These are phyloP conservation scores for Fusarium sambucinum DNA, from an alignment of 2,329 filamentous ascomycete species.

Conservation along the genomic window DNA sequence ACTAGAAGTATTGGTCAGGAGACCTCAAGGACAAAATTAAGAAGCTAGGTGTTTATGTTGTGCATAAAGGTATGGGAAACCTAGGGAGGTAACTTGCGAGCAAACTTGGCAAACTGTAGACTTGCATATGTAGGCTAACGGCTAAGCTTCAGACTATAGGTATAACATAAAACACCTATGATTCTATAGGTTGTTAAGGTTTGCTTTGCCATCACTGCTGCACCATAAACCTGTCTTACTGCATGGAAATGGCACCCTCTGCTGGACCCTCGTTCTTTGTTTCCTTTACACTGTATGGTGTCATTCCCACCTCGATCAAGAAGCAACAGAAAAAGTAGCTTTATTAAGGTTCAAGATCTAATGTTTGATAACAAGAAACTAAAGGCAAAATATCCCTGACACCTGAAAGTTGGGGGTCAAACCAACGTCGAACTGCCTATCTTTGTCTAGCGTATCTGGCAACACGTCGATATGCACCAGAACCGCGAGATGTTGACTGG, in stretches of 20 bases:
- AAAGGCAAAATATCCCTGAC: conserved; percentile 10
- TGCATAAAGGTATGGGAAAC: background rate
- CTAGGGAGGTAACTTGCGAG: background rate
- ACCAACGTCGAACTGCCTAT: conserved; percentile 23
- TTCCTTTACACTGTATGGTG: background rate
- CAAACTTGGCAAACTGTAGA: background rate
- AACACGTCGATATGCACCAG: conserved; percentile 1
- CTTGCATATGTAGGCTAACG: conserved; percentile 8
- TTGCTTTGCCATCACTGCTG: background rate
- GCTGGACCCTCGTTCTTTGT: background rate
- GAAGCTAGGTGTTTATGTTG: background rate
- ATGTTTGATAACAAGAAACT: conserved; percentile 18
- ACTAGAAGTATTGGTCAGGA: background rate
- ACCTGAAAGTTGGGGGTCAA: conserved; percentile 9
- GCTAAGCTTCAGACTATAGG: background rate
- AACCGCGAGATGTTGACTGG: conserved; percentile 12
- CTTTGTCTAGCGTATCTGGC: conserved; percentile 13
- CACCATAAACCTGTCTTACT: background rate
- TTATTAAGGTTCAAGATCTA: conserved; percentile 20
- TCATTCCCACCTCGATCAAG: background rate
- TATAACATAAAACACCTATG: background rate
- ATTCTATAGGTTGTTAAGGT: background rate
- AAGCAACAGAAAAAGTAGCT: background rate
- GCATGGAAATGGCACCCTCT: background rate
- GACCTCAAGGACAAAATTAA: background rate